Conservation (phyloP, 345 rosid genomes). For the Pistacia integerrima region DNA sequence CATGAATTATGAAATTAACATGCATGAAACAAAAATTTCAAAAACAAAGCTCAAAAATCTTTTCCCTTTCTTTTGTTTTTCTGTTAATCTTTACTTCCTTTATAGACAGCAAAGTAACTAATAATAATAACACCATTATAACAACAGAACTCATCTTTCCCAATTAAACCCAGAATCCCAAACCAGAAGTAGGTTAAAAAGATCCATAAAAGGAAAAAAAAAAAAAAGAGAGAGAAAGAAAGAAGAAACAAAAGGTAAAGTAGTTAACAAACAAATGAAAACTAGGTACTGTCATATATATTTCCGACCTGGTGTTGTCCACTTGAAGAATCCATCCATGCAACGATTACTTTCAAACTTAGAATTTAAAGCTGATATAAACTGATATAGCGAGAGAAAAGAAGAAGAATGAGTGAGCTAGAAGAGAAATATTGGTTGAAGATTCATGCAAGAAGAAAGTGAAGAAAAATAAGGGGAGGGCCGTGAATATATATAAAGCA, state of each 20-base stretch:
- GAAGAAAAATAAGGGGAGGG: constrained; percentile 25
- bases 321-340: constrained; percentile 70
- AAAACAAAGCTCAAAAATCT: background rate
- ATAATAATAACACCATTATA: background rate
- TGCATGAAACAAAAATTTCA: background rate
- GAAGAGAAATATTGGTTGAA: background rate
- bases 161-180: background rate
- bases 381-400: constrained; percentile 14
- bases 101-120: background rate
- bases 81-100: background rate
- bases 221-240: constrained; percentile 3
- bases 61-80: background rate
- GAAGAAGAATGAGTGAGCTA: background rate
- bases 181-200: background rate
- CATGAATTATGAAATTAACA: constrained; percentile 4
- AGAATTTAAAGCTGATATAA: constrained; percentile 11
- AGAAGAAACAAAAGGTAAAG: background rate
- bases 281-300: background rate
- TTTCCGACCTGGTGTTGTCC: constrained; percentile 52
- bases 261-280: background rate
- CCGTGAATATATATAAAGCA: constrained; percentile 47
- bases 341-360: constrained; percentile 29
- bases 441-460: constrained; percentile 27
- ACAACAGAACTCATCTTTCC: background rate
- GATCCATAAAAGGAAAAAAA: background rate